Evolutionary conservation across 129 eudicot species (phyloP).

Genomic region (Centaurea solstitialis): DNA sequence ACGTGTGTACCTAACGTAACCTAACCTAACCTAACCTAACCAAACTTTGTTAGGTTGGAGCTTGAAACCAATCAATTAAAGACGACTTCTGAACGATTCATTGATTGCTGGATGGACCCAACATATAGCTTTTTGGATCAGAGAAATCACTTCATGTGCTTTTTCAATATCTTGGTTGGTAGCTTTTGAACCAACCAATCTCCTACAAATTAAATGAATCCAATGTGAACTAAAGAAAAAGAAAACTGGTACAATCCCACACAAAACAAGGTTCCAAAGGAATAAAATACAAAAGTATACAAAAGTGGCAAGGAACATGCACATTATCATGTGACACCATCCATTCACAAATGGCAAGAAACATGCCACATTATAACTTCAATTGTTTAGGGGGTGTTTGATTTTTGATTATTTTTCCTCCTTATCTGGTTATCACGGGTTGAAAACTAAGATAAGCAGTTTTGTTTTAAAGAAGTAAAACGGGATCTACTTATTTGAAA

Average conservation of each 20-base stretch:
- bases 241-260: not conserved
- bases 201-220: constrained; percentile 19
- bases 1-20: constrained; percentile 27
- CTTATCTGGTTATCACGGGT: too few relatives aligned
- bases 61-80: constrained; percentile 21
- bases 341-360: not conserved
- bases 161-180: constrained; percentile 29
- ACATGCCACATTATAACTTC: constrained; percentile 1
- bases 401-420: too few relatives aligned
- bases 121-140: constrained; percentile 19
- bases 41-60: constrained; percentile 22
- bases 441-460: too few relatives aligned
- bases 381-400: too few relatives aligned
- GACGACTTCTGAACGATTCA: constrained; percentile 21
- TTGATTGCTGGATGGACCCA: constrained; percentile 27
- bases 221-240: not conserved
- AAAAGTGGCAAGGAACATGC: not conserved
- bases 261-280: not conserved
- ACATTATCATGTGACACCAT: not conserved
- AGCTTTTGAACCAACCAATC: constrained; percentile 30
- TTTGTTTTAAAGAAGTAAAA: too few relatives aligned
- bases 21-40: not conserved
- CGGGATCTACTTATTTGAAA: too few relatives aligned
- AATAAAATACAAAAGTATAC: not conserved
- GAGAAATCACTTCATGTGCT: constrained; percentile 8